Base-by-base conservation (phyloP, 1,284 basidiomycete species). In the Trametes pubescens region DNA sequence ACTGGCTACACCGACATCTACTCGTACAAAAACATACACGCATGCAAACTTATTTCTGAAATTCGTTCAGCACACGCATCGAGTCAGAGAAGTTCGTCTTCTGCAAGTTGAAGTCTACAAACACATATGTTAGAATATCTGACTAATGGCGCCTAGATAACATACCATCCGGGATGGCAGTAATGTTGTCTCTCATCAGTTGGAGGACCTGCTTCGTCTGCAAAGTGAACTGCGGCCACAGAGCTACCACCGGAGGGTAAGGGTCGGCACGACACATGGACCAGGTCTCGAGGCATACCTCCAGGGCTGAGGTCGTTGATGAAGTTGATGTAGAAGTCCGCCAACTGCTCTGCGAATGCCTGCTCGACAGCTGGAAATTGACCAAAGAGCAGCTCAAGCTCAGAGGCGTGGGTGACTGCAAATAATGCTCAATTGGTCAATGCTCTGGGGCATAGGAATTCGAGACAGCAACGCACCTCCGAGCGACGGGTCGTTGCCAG, bases 281-380 rank as follows among this genome's bases (percentile, higher is more conserved):
- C 40, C 1, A 24, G 1, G 10, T 57, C 32, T n/a, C 10, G 24
- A 32, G 1, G 69, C 78, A 62, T 63, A 86, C 85, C 62, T 61
- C 85, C 85, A n/a, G 85, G 86, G 65, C 83, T 78, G 43, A 86
- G 73, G 69, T 86, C 81, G 65, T 78, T 77, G 40, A 86, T 73
- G 66, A 87, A 87, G 65, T 80, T 84, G 73, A 87, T 77, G 64
- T 83, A 86, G 65, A 81, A 83, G 69, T 84, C 83, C 7, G 80
- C 75, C 74, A 82, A 75, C 57, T 78, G 79, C 47, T 80, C 81
- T 0, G 85, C 78, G 62, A 86, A 82, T 0, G 77, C 75, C 6
- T 68, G 73, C 68, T 86, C 84, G 16, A 82, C 72, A n/a, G 76
- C 74, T 2, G 79, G 79, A 11, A 82, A 74, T 0, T 81, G 78